Base-by-base conservation (phyloP, 192 early-diverging fungal genomes). In the Polychytrium aggregatum region DNA sequence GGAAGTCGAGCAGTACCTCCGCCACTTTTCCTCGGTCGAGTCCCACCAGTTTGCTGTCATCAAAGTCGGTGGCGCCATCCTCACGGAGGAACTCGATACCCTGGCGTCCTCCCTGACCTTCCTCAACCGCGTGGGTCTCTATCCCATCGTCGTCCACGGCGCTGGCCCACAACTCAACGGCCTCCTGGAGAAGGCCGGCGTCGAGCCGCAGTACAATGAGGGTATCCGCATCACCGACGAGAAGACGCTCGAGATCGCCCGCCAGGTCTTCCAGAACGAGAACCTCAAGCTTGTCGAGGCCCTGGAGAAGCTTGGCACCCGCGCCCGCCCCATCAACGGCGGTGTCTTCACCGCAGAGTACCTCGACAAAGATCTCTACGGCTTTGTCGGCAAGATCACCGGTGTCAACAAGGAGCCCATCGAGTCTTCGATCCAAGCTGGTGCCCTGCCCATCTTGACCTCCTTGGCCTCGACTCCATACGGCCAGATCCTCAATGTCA, bases 1-100 rank as follows among this genome's bases (percentile, higher is more conserved):
- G 69, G 96, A 98, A 57, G 93, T 97, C 18, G 92, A 98, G 61
- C 92, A 95, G 74, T 98, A 98, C 51, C 78, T 98, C 45, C 80
- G 86, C 28, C 89, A 92, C 56, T 98, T 98, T 62, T 88, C 90
- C 0, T 90, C 87, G 0, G 96, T 97, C 38, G 92, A 97, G 66
- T 90, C 88, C 20, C 96, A 98, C 76, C 93, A 97, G 72, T 98
- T 98, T 70, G 96, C 96, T 7, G 92, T 98, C 33, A 95, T 98
- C 76, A 98, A 98, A 66, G 95, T 98, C 21, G 90, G 88, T 46
- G 90, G 92, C 2, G 88, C 88, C 1, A 87, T 98, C n/a, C 67
- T 98, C 42, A 87, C 90, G 5, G 90, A 98, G 54, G 90, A 95
- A 44, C 74, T 98, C 36, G 89, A 92, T 41, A 90, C 91, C 17